Evolutionary conservation across 2,329 filamentous ascomycete species (phyloP), one percentile per base, ranked within the genome.

Genomic region (Herpotrichia juniperi): DNA sequence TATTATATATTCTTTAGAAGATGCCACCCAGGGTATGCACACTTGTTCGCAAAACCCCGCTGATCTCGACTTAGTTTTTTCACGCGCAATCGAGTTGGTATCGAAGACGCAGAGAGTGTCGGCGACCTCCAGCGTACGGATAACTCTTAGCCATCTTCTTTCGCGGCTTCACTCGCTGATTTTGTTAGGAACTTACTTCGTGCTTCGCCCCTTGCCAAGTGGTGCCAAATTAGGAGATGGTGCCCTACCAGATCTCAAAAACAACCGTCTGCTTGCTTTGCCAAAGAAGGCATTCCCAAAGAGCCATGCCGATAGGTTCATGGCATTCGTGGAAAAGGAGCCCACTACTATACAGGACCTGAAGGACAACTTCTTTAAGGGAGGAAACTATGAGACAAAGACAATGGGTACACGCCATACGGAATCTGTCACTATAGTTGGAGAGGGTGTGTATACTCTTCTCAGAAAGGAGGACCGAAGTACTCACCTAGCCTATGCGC

Each of bases 271-370:
- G 3, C 78, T 96, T 46, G 86, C 88, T 1, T 75, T 97, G 16
- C 92, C 92, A 0, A 96, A 96, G 76, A 96, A 96, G 72, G 83
- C 85, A 2, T 83, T 94, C 9, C 92, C 92, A 0, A 82, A 82
- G 47, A 87, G 83, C 17, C 83, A 83, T 48, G 71, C 76, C 10
- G 90, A 96, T 60, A 79, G 85, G 10, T 93, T 91, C 75, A 88
- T 94, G 81, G 84, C 84, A 1, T 96, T 96, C 70, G 89, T 96
- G 1, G 90, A 96, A 68, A 93, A 93, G 72, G 78, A 84, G 0
- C 81, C 84, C 5, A 78, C 80, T 0, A 84, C 83, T 0, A 86
- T 92, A 63, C 78, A 86, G 22, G 81, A 88, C 6, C 78, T 96
- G n/a, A 88, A 87, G 64, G 85, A 89, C 3, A 82, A 83, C 5